Base-by-base conservation (phyloP, 768 basidiomycete species). In the Lentinus tigrinus region DNA sequence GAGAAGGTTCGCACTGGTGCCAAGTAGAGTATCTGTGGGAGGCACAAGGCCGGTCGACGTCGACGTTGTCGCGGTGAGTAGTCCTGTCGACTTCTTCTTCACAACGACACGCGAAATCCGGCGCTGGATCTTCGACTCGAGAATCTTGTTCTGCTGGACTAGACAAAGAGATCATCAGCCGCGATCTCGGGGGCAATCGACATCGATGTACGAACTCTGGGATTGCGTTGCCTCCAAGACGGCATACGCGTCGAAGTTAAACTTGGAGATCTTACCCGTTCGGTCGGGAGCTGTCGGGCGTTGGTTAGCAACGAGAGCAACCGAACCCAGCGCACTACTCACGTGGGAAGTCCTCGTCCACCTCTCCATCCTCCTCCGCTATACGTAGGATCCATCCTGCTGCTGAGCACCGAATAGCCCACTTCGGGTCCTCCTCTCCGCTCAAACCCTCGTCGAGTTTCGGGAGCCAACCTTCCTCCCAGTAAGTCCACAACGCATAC, bases 341-440 rank as follows among this genome's bases (percentile, higher is more conserved):
- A 96, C 95, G 91, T 23, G 96, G 97, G 69, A 95, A 98, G 75
- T 99, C 97, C 70, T 98, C 97, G 69, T 99, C 97, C 0, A 98
- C 93, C 71, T 98, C 96, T 16, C 97, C 97, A 70, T 98, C 95
- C 44, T 95, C 92, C 66, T 99, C 97, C 1, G 94, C 91, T 54
- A 98, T 94, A 57, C 93, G 78, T 74, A 99, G 71, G 38, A 93
- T 87, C 96, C 97, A 99, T 1, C 93, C 94, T 3, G 91, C 78
- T 0, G 92, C 89, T 44, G 85, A 88, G 47, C 93, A 75, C 62
- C 74, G 78, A 1, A 78, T 78, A 17, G 76, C 75, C 73, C 82
- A 77, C 65, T 81, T 85, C 34, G 82, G 79, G 61, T 91, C 88
- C 26, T 84, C 81, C 60, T 84, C 84, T 4, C 78, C 81, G 36